A percentile compares a stretch with the other conserved stretches of the same genome.
These are phyloP conservation scores for Penicillium chermesinum DNA, from an alignment of 495 filamentous ascomycete genomes.

Conservation along the genomic window DNA sequence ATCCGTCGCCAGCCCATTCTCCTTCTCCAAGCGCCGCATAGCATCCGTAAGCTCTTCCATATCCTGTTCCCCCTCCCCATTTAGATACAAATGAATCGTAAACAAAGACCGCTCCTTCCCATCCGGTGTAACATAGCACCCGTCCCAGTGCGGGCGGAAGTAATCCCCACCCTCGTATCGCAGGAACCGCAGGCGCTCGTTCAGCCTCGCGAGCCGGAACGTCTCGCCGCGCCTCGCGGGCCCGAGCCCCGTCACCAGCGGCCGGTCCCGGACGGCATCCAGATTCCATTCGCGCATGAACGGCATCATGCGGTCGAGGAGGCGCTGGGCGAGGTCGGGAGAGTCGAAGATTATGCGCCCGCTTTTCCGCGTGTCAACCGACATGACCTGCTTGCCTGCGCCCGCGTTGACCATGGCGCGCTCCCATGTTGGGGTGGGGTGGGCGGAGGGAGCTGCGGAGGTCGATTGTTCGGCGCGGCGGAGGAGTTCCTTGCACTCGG, in stretches of 20 bases:
- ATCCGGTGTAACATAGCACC: constrained; percentile 56
- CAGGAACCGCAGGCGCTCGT: constrained; percentile 77
- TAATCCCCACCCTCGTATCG: constrained; percentile 72
- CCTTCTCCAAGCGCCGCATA: constrained; percentile 17
- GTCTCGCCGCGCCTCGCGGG: constrained; percentile 40
- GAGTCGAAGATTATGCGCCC: constrained; percentile 72
- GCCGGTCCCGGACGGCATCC: constrained; percentile 29
- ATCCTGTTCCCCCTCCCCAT: constrained; percentile 50
- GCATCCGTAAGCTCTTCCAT: constrained; percentile 24
- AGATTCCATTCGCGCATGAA: constrained; percentile 40
- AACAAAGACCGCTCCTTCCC: constrained; percentile 56
- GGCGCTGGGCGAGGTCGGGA: constrained; percentile 51
- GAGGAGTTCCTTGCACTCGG: constrained; percentile 56
- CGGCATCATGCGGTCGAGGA: constrained; percentile 56
- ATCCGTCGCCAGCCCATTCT: constrained; percentile 4
- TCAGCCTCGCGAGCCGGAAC: constrained; percentile 57
- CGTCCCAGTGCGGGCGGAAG: constrained; percentile 78
- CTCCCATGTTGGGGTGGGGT: constrained; percentile 25
- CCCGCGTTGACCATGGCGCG: constrained; percentile 59
- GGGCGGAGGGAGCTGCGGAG: background rate
- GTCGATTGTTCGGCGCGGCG: constrained; percentile 48
- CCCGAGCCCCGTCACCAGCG: constrained; percentile 43
- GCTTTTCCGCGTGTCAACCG: constrained; percentile 57
- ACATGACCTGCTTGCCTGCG: constrained; percentile 51
- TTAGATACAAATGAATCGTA: constrained; percentile 83